phyloP scores from a whole-genome alignment of 1,284 basidiomycete species.

The Anthracocystis panici-leucophaei region DNA sequence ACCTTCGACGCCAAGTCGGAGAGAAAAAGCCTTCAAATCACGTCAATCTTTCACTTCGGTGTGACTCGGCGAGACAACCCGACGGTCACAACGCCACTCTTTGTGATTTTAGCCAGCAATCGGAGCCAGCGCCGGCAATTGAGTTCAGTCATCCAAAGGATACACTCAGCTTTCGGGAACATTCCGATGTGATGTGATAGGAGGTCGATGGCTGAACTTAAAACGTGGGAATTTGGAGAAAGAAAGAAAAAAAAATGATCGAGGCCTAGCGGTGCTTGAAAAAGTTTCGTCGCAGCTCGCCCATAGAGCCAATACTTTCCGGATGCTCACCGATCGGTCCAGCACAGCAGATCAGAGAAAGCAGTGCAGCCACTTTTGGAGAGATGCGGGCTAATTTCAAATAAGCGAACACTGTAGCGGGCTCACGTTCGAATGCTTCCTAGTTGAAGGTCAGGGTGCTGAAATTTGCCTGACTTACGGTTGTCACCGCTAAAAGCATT shows the following conservation, averaged over 20 bases:
- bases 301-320: not conserved
- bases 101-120: too few relatives aligned
- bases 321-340: conserved; percentile 1
- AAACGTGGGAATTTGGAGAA: not conserved
- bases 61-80: not conserved
- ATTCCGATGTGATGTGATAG: not conserved
- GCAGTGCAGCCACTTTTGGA: not conserved
- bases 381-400: too few relatives aligned
- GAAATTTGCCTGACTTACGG: too few relatives aligned
- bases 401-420: too few relatives aligned
- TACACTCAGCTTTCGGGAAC: conserved; percentile 1
- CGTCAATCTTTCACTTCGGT: not conserved
- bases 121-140: not conserved
- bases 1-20: too few relatives aligned
- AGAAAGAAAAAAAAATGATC: not conserved
- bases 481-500: too few relatives aligned
- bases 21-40: not conserved
- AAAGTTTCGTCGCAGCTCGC: not conserved
- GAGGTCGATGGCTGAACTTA: not conserved
- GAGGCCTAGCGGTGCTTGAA: conserved; percentile 3
- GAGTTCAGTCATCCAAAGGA: too few relatives aligned
- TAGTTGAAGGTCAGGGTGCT: too few relatives aligned
- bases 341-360: not conserved
- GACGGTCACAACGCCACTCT: not conserved
- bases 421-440: too few relatives aligned